Evolutionary conservation across 1,284 basidiomycete genomes (phyloP), one percentile per base, ranked within the genome.

Genomic region (Porodaedalea pini): DNA sequence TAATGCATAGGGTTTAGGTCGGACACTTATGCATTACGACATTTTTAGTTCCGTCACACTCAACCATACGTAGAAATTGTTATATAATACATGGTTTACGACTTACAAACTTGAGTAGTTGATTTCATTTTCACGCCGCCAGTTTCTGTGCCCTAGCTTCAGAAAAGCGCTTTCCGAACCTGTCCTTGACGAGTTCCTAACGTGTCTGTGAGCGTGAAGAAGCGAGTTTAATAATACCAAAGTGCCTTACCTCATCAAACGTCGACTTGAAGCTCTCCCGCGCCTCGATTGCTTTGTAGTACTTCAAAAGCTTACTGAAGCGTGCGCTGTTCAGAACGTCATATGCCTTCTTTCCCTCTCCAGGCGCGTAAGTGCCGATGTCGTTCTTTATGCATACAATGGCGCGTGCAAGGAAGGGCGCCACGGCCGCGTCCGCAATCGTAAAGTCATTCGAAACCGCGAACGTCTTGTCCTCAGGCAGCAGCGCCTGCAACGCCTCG

Each of bases 181-280:
- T 25, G n/a, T 47, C 45, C 29, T 47, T 47, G 6, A 47, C n/a
- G 45, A 29, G 45, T 31, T 47, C 45, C 25, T 58, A 49, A 29
- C 31, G 37, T 37, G 13, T 29, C 2, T 10, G 21, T 37, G 17
- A 49, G 25, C 21, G 19, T 37, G 19, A 32, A 17, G 36, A 17
- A 2, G 8, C 25, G 36, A 5, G 25, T 25, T 39, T 11, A 32
- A 7, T 23, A n/a, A 7, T 15, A 21, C 5, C 25, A 25, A 4
- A 23, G 21, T 27, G 25, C 25, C 2, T 47, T 54, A 78, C 78
- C 59, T 71, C 65, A 52, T 77, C 69, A 58, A 75, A 75, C 1
- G 77, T 80, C 43, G 69, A 68, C 65, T 78, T 76, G 65, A 78
- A 78, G 58, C 77, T 81, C 32, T 75, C 71, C 58, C 80, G 72